These are phyloP conservation scores for Fusarium coicis DNA, from an alignment of 2,329 filamentous ascomycete genomes.

Conservation along the genomic window DNA sequence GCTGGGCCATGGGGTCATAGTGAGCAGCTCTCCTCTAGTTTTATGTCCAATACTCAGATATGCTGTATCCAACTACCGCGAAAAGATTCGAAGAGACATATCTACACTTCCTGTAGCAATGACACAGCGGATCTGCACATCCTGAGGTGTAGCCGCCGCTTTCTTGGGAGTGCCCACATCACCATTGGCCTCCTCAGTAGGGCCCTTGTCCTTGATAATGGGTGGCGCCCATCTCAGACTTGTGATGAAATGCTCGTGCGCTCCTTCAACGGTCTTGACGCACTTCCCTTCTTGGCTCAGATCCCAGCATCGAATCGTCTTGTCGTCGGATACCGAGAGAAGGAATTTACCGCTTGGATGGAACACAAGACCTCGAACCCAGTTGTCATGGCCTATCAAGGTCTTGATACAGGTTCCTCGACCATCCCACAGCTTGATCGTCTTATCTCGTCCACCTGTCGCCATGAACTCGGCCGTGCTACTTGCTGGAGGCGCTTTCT, in stretches of 20 bases:
- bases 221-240: constrained; percentile 87
- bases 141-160: constrained; percentile 42
- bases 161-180: constrained; percentile 39
- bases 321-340: constrained; percentile 87
- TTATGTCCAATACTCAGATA: constrained; percentile 26
- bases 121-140: constrained; percentile 80
- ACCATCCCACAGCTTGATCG: constrained; percentile 88
- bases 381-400: constrained; percentile 90
- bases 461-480: constrained; percentile 89
- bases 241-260: constrained; percentile 85
- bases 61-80: constrained; percentile 49
- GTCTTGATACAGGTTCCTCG: constrained; percentile 87
- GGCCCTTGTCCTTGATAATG: constrained; percentile 39
- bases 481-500: constrained; percentile 79
- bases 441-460: constrained; percentile 89
- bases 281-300: constrained; percentile 89
- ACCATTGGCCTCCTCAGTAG: constrained; percentile 29
- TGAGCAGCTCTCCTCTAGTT: constrained; percentile 7
- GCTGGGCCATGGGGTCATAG: background rate
- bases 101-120: constrained; percentile 85
- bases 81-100: constrained; percentile 75
- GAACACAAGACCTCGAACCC: constrained; percentile 87
- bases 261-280: constrained; percentile 81
- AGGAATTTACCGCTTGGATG: constrained; percentile 94
- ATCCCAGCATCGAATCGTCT: constrained; percentile 94